A percentile compares a stretch with the other conserved stretches of the same genome.
phyloP scores from a whole-genome alignment of 768 basidiomycete species.

The Calocybe gangraenosa region DNA sequence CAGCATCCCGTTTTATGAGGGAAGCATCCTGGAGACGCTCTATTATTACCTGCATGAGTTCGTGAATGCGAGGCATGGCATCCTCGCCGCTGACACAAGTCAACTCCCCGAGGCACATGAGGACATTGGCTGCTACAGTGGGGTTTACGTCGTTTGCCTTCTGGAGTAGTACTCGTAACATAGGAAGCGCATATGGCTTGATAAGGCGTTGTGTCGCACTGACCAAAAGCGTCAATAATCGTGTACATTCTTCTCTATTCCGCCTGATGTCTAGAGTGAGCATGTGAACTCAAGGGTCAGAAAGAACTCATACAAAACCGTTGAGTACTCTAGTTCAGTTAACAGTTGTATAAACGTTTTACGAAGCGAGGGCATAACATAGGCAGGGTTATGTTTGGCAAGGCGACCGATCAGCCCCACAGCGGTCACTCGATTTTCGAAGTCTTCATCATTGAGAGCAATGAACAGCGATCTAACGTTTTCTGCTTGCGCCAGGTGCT shows the following conservation, averaged over 20 bases:
- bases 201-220: conserved; percentile 91
- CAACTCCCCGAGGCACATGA: conserved; percentile 93
- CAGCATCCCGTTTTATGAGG: conserved; percentile 86
- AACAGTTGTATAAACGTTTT: conserved; percentile 94
- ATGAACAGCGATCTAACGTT: conserved; percentile 98
- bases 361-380: conserved; percentile 95
- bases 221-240: conserved; percentile 83
- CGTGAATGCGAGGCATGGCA: conserved; percentile 73
- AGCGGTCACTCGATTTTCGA: conserved; percentile 89
- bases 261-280: conserved; percentile 41
- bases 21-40: conserved; percentile 87
- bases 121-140: conserved; percentile 85
- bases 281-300: background rate
- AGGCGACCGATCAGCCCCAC: conserved; percentile 89
- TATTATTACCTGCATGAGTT: conserved; percentile 89
- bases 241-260: conserved; percentile 88
- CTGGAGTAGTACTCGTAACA: conserved; percentile 86
- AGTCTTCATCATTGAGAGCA: conserved; percentile 94
- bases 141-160: conserved; percentile 87
- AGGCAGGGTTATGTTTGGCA: conserved; percentile 93
- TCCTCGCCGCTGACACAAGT: conserved; percentile 93
- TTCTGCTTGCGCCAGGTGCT: conserved; percentile 95
- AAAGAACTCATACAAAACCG: conserved; percentile 48
- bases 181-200: conserved; percentile 92
- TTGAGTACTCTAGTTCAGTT: conserved; percentile 96